Evolutionary conservation across 768 basidiomycete genomes (phyloP).

Genomic region (Pulveroboletus sp.): DNA sequence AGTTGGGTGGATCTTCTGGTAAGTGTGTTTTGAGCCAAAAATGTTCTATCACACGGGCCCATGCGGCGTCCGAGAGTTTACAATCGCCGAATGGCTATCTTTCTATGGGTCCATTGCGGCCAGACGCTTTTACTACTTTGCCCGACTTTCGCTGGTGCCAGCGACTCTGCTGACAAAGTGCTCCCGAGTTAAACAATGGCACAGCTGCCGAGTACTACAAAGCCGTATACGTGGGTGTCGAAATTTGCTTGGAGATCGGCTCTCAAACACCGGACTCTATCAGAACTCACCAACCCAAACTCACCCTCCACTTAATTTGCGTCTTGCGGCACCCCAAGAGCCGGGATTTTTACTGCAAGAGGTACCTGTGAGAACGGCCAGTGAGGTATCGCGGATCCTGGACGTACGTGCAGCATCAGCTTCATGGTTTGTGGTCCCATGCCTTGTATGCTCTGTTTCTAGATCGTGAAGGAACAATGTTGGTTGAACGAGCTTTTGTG

Average conservation of each 20-base stretch:
- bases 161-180: slow-evolving; percentile 9
- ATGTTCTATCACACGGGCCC: neutral
- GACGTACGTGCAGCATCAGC: slow-evolving; percentile 49
- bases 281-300: slow-evolving; percentile 63
- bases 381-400: slow-evolving; percentile 72
- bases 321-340: slow-evolving; percentile 67
- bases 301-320: slow-evolving; percentile 70
- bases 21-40: slow-evolving; percentile 11
- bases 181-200: slow-evolving; percentile 52
- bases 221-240: slow-evolving; percentile 56
- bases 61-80: neutral
- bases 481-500: slow-evolving; percentile 77
- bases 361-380: slow-evolving; percentile 68
- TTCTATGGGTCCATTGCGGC: neutral
- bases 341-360: slow-evolving; percentile 72
- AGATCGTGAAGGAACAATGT: slow-evolving; percentile 73
- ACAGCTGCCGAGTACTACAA: slow-evolving; percentile 63
- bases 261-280: slow-evolving; percentile 2
- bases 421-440: neutral
- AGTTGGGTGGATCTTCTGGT: slow-evolving; percentile 33
- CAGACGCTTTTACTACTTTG: neutral
- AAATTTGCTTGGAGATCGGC: neutral
- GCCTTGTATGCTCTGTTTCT: neutral
- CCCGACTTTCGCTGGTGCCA: neutral
- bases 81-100: neutral